Evolutionary conservation across 1,284 basidiomycete species (phyloP).

Genomic region (Cystobasidiaceae sp.): DNA sequence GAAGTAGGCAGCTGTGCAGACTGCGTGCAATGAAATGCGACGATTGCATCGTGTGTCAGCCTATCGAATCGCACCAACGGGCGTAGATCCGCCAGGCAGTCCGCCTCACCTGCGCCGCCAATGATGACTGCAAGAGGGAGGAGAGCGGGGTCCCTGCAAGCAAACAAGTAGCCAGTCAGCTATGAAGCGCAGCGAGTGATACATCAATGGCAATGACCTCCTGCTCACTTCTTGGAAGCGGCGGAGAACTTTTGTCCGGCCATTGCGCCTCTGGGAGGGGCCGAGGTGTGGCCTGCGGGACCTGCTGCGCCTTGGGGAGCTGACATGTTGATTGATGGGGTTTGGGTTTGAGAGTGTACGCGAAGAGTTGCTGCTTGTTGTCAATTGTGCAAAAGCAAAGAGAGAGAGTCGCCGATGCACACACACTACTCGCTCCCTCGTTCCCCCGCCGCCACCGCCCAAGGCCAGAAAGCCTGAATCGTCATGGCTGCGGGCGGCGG

Average conservation of each 20-base stretch:
- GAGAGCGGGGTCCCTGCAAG: constrained; percentile 18
- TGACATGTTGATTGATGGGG: not conserved
- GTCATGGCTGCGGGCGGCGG: no score
- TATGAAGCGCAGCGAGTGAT: not conserved
- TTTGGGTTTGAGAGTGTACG: not conserved
- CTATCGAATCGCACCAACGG: not conserved
- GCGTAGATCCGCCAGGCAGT: not conserved
- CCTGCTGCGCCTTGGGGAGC: not conserved
- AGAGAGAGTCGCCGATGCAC: no score
- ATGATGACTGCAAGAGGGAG: constrained; percentile 28
- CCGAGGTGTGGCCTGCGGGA: constrained; percentile 27
- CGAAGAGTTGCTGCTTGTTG: not conserved
- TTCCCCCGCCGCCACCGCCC: no score
- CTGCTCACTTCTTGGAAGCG: constrained; percentile 25
- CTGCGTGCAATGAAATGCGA: not conserved
- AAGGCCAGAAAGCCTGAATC: no score
- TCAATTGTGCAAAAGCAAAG: not conserved
- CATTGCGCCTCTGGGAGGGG: constrained; percentile 23
- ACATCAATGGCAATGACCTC: not conserved
- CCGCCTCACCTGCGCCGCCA: constrained; percentile 10
- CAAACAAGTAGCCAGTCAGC: not conserved
- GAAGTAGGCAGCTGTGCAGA: constrained; percentile 27
- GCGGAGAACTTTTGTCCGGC: constrained; percentile 22
- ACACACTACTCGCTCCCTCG: no score
- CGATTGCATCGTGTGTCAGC: not conserved